Evolutionary conservation across 805 yeast species (phyloP).

Genomic region (Kuraishia floccosa): DNA sequence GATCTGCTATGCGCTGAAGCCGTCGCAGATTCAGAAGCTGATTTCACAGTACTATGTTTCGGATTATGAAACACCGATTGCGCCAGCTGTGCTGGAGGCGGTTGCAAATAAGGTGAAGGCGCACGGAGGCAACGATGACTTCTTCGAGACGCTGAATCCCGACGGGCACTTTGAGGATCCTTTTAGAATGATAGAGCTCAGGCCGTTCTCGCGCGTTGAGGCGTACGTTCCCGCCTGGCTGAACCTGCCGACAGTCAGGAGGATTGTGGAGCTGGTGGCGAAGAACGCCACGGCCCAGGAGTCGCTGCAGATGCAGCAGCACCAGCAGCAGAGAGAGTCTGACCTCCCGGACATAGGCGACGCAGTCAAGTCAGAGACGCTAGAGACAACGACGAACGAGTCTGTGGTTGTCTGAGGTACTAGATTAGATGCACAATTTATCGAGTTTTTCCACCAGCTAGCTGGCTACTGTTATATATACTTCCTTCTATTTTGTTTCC

Average conservation of each 20-base stretch:
- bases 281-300: constrained; percentile 71
- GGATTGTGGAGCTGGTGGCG: constrained; percentile 81
- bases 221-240: constrained; percentile 94
- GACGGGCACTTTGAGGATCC: constrained; percentile 79
- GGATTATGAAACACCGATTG: constrained; percentile 89
- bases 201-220: constrained; percentile 74
- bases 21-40: constrained; percentile 90
- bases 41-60: constrained; percentile 84
- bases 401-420: too few relatives aligned
- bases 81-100: constrained; percentile 66
- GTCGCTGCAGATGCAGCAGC: constrained; percentile 1
- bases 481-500: too few relatives aligned
- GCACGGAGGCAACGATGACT: constrained; percentile 42
- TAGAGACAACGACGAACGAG: too few relatives aligned
- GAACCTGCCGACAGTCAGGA: constrained; percentile 77
- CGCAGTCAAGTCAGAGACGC: too few relatives aligned
- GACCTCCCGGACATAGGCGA: too few relatives aligned
- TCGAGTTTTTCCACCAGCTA: too few relatives aligned
- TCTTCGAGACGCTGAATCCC: constrained; percentile 57
- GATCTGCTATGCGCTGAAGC: constrained; percentile 87
- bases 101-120: constrained; percentile 73
- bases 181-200: constrained; percentile 57
- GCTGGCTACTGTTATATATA: too few relatives aligned
- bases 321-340: too few relatives aligned
- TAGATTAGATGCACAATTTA: too few relatives aligned